A percentile compares a stretch with the other conserved stretches of the same genome.
Conservation (phyloP, 140 eudicot species). For the Erigeron philadelphicus region DNA sequence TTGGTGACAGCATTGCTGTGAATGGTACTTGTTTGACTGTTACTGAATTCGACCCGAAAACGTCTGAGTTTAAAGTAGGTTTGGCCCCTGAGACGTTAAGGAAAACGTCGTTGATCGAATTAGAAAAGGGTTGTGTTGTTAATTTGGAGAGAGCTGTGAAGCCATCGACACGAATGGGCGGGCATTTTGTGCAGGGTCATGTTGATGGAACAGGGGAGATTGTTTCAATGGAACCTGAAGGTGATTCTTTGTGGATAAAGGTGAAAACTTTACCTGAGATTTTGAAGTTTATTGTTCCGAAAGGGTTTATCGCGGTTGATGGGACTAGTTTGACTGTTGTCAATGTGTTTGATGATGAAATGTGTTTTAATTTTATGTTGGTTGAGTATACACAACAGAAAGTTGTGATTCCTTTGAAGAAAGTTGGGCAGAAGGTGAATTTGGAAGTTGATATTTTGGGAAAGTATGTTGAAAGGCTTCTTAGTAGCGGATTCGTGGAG, state of each 20-base stretch:
- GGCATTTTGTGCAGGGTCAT: constrained; percentile 92
- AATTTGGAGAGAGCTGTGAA: constrained; percentile 74
- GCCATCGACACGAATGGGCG: constrained; percentile 82
- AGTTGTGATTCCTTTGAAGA: constrained; percentile 73
- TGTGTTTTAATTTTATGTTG: constrained; percentile 67
- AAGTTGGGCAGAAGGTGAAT: constrained; percentile 79
- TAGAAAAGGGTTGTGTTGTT: constrained; percentile 51
- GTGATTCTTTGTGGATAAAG: constrained; percentile 83
- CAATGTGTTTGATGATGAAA: constrained; percentile 66
- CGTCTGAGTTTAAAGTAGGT: constrained; percentile 54
- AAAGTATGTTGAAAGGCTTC: constrained; percentile 77
- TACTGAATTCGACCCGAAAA: constrained; percentile 41
- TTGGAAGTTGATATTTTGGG: constrained; percentile 87
- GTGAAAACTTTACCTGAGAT: constrained; percentile 53
- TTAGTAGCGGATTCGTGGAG: constrained; percentile 55
- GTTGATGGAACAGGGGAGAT: constrained; percentile 83
- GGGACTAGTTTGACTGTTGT: constrained; percentile 92
- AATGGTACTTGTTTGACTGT: constrained; percentile 81
- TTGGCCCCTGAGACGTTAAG: constrained; percentile 72
- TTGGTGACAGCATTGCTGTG: constrained; percentile 82
- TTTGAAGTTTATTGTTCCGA: constrained; percentile 77
- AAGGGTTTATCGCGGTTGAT: constrained; percentile 82
- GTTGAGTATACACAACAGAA: constrained; percentile 79
- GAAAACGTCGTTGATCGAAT: constrained; percentile 51
- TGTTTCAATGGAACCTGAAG: constrained; percentile 49